Conservation (phyloP, 352 stramenopile species). For the Thraustochytrium sp. region DNA sequence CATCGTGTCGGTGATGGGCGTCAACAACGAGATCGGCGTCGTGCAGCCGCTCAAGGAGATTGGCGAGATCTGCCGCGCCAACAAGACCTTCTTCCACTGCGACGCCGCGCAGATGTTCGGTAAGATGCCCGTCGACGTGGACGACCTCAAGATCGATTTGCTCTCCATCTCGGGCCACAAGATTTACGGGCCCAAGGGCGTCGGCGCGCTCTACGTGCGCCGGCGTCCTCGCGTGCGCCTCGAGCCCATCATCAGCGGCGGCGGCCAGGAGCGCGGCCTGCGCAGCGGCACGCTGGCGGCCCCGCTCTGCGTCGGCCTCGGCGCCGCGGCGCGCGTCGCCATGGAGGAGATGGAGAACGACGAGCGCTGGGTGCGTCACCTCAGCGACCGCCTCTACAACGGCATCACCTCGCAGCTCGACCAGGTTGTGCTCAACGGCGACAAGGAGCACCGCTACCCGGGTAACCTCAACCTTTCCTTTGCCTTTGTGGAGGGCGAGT, state of each 20-base stretch:
- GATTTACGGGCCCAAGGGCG: conserved; percentile 97
- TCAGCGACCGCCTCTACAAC: conserved; percentile 76
- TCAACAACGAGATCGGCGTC: conserved; percentile 99
- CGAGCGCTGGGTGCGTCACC: conserved; percentile 72
- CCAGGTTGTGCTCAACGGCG: conserved; percentile 93
- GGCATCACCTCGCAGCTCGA: conserved; percentile 75
- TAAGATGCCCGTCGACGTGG: conserved; percentile 94
- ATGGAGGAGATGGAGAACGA: conserved; percentile 91
- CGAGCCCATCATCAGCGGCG: conserved; percentile 93
- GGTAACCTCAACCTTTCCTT: conserved; percentile 99
- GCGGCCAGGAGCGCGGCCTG: conserved; percentile 94
- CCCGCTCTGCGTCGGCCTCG: conserved; percentile 72
- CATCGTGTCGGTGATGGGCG: conserved; percentile 94
- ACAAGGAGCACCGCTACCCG: conserved; percentile 80
- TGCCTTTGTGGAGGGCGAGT: conserved; percentile 98
- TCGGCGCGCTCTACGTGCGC: conserved; percentile 95
- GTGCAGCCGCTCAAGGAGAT: conserved; percentile 95
- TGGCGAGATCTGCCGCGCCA: conserved; percentile 77
- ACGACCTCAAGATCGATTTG: conserved; percentile 96
- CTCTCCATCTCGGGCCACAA: conserved; percentile 97
- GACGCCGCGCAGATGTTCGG: conserved; percentile 97
- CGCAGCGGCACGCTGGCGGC: conserved; percentile 80
- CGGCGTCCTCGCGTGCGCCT: conserved; percentile 87
- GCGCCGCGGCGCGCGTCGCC: conserved; percentile 83
- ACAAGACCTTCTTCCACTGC: conserved; percentile 97